Conservation (phyloP, 805 yeast genomes). For the Kluyveromyces wickerhamii region DNA sequence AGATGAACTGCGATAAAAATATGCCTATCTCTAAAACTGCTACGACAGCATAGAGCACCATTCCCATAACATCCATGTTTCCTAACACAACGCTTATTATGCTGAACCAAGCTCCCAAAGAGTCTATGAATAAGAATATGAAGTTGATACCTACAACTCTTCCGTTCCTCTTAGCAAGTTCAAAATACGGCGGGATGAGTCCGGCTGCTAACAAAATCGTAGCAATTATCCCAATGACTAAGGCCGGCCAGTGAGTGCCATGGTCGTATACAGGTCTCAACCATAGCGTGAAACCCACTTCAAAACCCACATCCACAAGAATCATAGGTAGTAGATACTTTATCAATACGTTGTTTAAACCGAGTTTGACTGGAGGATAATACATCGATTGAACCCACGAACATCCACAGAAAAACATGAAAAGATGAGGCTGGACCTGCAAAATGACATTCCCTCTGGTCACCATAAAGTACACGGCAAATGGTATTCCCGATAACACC, state of each 20-base stretch:
- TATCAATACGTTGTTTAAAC: slow-evolving; percentile 30
- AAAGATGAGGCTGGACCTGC: slow-evolving; percentile 81
- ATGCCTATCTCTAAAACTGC: slow-evolving; percentile 74
- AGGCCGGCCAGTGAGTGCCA: slow-evolving; percentile 63
- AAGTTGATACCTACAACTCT: slow-evolving; percentile 87
- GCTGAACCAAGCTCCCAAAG: slow-evolving; percentile 76
- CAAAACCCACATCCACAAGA: slow-evolving; percentile 45
- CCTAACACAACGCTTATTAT: slow-evolving; percentile 55
- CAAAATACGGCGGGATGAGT: slow-evolving; percentile 82
- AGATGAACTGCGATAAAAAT: slow-evolving; percentile 56
- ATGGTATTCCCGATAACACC: slow-evolving; percentile 74
- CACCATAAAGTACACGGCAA: slow-evolving; percentile 73
- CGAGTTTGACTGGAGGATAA: slow-evolving; percentile 58
- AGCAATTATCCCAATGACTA: slow-evolving; percentile 75
- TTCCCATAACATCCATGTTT: slow-evolving; percentile 68
- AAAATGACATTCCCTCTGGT: slow-evolving; percentile 67
- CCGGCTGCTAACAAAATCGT: slow-evolving; percentile 70
- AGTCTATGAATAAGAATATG: slow-evolving; percentile 65
- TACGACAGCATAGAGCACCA: slow-evolving; percentile 65
- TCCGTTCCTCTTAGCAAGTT: slow-evolving; percentile 70
- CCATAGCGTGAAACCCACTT: slow-evolving; percentile 66
- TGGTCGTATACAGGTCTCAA: slow-evolving; percentile 47
- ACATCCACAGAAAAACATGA: slow-evolving; percentile 58
- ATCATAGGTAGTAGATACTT: slow-evolving; percentile 33
- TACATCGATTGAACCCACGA: slow-evolving; percentile 62